Percentiles rank a stretch among this genome's conserved stretches.
Evolutionary conservation across 2,329 filamentous ascomycete species (phyloP).

Genomic region (Botrytis porri): DNA sequence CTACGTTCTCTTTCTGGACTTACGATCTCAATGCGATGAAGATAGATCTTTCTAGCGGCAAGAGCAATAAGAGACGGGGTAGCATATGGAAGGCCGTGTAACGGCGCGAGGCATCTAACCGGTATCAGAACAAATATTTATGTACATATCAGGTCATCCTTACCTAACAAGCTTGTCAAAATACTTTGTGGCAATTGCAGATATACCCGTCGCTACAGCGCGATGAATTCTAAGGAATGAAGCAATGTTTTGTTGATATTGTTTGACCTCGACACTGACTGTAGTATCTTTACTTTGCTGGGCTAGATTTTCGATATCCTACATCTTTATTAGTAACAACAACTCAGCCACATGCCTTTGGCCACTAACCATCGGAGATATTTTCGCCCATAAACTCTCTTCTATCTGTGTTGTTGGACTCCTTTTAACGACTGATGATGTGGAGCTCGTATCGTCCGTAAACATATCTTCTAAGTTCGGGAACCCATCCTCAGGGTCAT

Average conservation of each 20-base stretch:
- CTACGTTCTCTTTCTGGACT: slow-evolving; percentile 73
- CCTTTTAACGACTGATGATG: slow-evolving; percentile 38
- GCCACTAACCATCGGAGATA: slow-evolving; percentile 31
- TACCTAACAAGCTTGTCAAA: slow-evolving; percentile 65
- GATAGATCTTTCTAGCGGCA: slow-evolving; percentile 82
- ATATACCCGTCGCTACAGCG: slow-evolving; percentile 74
- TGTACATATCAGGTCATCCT: slow-evolving; percentile 23
- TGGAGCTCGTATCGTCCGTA: slow-evolving; percentile 33
- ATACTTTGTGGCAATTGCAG: slow-evolving; percentile 74
- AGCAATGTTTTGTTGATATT: slow-evolving; percentile 84
- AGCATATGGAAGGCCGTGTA: slow-evolving; percentile 77
- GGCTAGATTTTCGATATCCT: slow-evolving; percentile 39
- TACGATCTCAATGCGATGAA: slow-evolving; percentile 75
- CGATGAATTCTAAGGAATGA: slow-evolving; percentile 86
- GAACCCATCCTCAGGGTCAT: slow-evolving; percentile 69
- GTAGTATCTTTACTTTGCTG: slow-evolving; percentile 56
- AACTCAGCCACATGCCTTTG: not conserved
- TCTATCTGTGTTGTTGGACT: slow-evolving; percentile 25
- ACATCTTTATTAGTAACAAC: slow-evolving; percentile 21
- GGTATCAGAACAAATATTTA: slow-evolving; percentile 1
- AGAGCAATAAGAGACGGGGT: slow-evolving; percentile 81
- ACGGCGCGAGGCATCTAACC: slow-evolving; percentile 65
- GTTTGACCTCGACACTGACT: slow-evolving; percentile 71
- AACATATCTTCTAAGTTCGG: slow-evolving; percentile 67
- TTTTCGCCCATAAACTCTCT: slow-evolving; percentile 27